Evolutionary conservation across 2,329 filamentous ascomycete genomes (phyloP), one percentile per base, ranked within the genome.

Genomic region (Ophiostoma fasciatum): DNA sequence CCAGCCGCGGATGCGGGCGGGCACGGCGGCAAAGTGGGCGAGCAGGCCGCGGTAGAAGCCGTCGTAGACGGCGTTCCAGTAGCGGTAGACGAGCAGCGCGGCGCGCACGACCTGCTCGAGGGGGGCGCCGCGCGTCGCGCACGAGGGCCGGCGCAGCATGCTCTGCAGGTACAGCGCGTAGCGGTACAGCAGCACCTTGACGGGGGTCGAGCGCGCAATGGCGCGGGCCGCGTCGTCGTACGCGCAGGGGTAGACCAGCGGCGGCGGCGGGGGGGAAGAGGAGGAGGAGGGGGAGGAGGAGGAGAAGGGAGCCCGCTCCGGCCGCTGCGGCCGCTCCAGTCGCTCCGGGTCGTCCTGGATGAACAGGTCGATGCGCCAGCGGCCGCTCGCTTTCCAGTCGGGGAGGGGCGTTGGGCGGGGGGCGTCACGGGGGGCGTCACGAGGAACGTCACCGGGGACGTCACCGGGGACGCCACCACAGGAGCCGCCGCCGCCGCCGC

Each of bases 211-310:
- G 38, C 66, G 61, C 12, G 62, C 61, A 3, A 74, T 57, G 2
- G 61, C 51, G 17, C 60, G 52, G 3, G 65, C 59, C 1, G 69
- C 67, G 7, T 59, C 56, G n/a, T 66, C 59, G 41, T 67, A 64
- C 0, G 65, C 57, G 46, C 68, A 74, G 5, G 70, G 71, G 65
- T 68, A 73, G n/a, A n/a, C n/a, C n/a, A n/a, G n/a, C n/a, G n/a
- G n/a, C n/a, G n/a, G n/a, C n/a, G n/a, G n/a, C n/a, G n/a, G n/a
- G n/a, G n/a, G n/a, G n/a, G n/a, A n/a, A n/a, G n/a, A n/a, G n/a
- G n/a, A n/a, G n/a, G n/a, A n/a, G n/a, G n/a, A n/a, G n/a, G n/a
- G n/a, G n/a, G n/a, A n/a, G n/a, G n/a, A n/a, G n/a, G n/a, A n/a
- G n/a, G n/a, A n/a, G n/a, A n/a, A n/a, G n/a, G n/a, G n/a, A n/a